Base-by-base conservation (phyloP, 371 early-diverging fungal genomes). In the Blyttiomyces sp. region DNA sequence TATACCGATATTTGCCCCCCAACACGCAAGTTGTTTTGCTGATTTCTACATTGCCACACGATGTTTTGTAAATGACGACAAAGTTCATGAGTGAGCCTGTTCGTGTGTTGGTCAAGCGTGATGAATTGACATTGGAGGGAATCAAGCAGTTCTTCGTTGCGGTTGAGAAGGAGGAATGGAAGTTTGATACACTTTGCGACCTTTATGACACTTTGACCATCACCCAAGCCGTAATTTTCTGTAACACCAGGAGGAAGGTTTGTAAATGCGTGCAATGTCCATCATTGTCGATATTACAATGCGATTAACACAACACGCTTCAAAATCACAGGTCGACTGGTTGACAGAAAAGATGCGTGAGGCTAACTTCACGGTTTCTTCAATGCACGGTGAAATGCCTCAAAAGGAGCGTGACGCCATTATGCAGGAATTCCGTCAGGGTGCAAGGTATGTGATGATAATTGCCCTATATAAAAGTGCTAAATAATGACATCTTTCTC, bases 221-320 rank as follows among this genome's bases (percentile, higher is more conserved):
- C 69, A 93, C 98, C 30, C 99, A 99, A 76, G 97, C 96, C 19
- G 96, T 99, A 68, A 96, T 99, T 70, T 99, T 99, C 83, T 95
- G 96, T 81, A 99, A 98, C 82, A 96, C 95, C 39, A 88, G 93
- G 73, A 87, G 90, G 77, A 98, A 99, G 92, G 89, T 88, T 54
- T 7, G 27, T 13, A 13, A 21, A 16, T 23, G 49, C 50, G 21
- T 54, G n/a, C 13, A n/a, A 43, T 54, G 11, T 39, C 17, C 32
- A 19, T 2, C 9, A 4, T 49, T 49, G 26, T 28, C 17, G 4
- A 30, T 48, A 33, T n/a, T 34, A 4, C 11, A 32, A 39, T 43
- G 11, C 6, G 27, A 24, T 43, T 43, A 5, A 5, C 7, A 30
- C 54, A 32, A 4, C 4, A 17, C 7, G 33, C 4, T 4, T 45